A percentile compares a stretch with the other conserved stretches of the same genome.
Evolutionary conservation across 306 rosid genomes (phyloP).

Genomic region (Betula pendula): DNA sequence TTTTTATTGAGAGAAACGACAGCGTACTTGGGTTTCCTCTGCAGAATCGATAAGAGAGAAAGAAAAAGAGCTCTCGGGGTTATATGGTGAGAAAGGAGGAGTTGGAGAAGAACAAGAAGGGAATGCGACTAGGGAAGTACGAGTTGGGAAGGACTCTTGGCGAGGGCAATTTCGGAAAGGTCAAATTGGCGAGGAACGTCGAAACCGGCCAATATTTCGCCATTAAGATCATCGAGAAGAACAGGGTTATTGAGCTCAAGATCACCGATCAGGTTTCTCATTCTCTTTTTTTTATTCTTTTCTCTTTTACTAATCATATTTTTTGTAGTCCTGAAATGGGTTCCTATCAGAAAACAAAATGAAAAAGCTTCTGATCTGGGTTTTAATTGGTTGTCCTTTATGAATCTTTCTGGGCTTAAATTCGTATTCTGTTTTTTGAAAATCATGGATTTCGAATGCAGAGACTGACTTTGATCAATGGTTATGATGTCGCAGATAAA

Average conservation of each 20-base stretch:
- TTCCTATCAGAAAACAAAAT: neutral
- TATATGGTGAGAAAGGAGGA: too few species aligned
- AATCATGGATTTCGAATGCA: neutral
- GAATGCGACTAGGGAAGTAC: constrained; percentile 71
- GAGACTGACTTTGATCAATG: neutral
- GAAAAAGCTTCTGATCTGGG: neutral
- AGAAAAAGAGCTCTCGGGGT: too few species aligned
- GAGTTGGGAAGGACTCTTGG: constrained; percentile 78
- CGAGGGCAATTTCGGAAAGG: constrained; percentile 91
- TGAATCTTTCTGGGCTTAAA: too few species aligned
- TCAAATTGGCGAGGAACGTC: constrained; percentile 62
- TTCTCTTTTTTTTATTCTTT: too few species aligned
- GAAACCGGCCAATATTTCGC: constrained; percentile 64
- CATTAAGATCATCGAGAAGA: constrained; percentile 77
- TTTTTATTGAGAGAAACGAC: too few species aligned
- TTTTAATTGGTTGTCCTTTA: neutral
- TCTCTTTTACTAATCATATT: neutral
- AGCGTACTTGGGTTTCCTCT: too few species aligned
- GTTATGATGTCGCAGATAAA: constrained; percentile 62
- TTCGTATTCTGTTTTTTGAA: neutral
- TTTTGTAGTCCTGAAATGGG: neutral
- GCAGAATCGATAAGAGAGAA: too few species aligned
- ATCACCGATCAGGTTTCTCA: constrained; percentile 73
- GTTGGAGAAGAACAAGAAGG: too few species aligned
- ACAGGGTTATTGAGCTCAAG: constrained; percentile 54